Conservation (phyloP, 331 rosid genomes). For the Acacia concinna region DNA sequence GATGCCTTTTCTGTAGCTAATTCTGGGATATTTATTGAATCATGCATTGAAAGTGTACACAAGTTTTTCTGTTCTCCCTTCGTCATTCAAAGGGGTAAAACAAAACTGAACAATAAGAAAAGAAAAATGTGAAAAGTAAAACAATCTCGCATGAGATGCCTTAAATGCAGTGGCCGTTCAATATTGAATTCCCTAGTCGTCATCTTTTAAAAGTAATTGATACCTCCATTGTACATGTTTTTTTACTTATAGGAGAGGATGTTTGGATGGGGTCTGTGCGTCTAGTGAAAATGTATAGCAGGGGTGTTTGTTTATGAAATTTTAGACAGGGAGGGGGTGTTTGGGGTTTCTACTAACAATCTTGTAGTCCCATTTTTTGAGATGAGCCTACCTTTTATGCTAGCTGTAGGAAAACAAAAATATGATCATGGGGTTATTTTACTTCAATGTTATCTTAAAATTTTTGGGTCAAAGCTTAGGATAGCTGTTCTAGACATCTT, state of each 20-base stretch:
- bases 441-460: constrained; percentile 24
- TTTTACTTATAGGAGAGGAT: background rate
- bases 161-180: background rate
- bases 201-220: background rate
- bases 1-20: background rate
- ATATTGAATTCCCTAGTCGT: background rate
- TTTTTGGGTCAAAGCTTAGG: constrained; percentile 2
- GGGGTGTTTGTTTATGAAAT: background rate
- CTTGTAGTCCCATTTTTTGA: background rate
- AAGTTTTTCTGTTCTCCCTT: background rate
- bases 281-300: background rate
- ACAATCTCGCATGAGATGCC: background rate
- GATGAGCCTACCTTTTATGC: background rate
- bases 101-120: background rate
- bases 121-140: background rate
- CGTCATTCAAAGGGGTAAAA: background rate
- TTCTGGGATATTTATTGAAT: background rate
- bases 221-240: background rate
- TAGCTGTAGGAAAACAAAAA: background rate
- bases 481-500: constrained; percentile 13
- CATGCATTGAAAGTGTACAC: background rate
- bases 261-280: background rate
- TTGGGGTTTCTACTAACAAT: background rate
- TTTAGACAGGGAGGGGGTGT: background rate
- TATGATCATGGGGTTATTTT: background rate